Evolutionary conservation across 1,139 yeast genomes (phyloP).

Genomic region (Kodamaea derodonti): DNA sequence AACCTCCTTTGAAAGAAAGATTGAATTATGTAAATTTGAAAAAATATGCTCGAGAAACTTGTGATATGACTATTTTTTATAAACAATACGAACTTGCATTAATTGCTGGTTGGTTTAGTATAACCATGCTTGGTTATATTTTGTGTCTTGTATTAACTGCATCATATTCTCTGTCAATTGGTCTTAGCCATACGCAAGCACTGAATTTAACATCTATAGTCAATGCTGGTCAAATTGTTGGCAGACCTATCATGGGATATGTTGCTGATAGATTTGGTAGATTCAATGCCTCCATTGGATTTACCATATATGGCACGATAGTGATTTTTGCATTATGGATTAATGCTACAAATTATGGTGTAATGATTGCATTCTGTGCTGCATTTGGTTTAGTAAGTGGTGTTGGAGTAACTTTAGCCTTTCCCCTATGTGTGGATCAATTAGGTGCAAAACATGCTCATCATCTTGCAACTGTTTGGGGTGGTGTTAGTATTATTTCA

Average conservation of each 20-base stretch:
- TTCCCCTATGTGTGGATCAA: slow-evolving; percentile 56
- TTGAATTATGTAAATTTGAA: neutral
- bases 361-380: slow-evolving; percentile 49
- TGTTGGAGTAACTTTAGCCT: slow-evolving; percentile 58
- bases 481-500: slow-evolving; percentile 44
- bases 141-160: slow-evolving; percentile 59
- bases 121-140: slow-evolving; percentile 55
- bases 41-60: slow-evolving; percentile 15
- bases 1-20: neutral
- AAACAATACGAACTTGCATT: slow-evolving; percentile 35
- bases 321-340: slow-evolving; percentile 49
- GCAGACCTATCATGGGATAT: slow-evolving; percentile 62
- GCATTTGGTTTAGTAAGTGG: slow-evolving; percentile 54
- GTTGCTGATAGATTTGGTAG: slow-evolving; percentile 59
- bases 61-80: slow-evolving; percentile 16
- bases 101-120: slow-evolving; percentile 53
- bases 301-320: neutral
- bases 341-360: slow-evolving; percentile 46
- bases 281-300: slow-evolving; percentile 40
- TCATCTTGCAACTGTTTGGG: slow-evolving; percentile 57
- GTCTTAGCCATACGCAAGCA: slow-evolving; percentile 52
- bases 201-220: slow-evolving; percentile 58
- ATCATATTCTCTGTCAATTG: slow-evolving; percentile 58
- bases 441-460: slow-evolving; percentile 30
- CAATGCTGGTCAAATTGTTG: slow-evolving; percentile 61